Conservation (phyloP, 2,329 filamentous ascomycete genomes). For the Beauveria scarabaeidicola region DNA sequence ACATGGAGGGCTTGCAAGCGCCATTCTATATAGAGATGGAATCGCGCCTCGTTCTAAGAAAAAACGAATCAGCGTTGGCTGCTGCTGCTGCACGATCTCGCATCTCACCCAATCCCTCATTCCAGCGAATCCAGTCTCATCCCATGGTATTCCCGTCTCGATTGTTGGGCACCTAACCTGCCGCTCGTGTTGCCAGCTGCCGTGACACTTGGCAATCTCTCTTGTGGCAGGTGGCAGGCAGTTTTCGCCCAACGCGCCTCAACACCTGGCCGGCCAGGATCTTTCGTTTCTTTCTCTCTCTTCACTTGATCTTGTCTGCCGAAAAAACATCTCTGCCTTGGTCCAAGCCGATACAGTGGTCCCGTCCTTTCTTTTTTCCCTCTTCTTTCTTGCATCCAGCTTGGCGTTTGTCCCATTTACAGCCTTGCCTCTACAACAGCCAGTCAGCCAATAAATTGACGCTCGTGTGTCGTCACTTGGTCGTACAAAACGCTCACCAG, state of each 20-base stretch:
- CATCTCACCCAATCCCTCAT: neutral
- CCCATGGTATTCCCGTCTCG: neutral
- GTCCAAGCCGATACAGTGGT: too few relatives aligned
- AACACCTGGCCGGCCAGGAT: neutral
- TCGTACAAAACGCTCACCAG: neutral
- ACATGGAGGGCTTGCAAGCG: neutral
- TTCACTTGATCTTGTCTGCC: neutral
- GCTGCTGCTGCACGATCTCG: too few relatives aligned
- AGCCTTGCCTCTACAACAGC: neutral
- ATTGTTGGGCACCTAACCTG: neutral
- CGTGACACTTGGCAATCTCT: slow-evolving; percentile 10
- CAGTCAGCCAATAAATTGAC: neutral
- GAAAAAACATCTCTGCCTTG: too few relatives aligned
- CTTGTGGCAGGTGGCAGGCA: slow-evolving; percentile 10
- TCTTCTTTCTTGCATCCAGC: neutral
- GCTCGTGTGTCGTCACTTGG: neutral
- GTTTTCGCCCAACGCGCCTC: slow-evolving; percentile 7
- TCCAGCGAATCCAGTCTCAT: neutral
- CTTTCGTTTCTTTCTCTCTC: neutral
- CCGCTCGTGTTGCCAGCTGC: slow-evolving; percentile 7
- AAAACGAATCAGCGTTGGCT: neutral
- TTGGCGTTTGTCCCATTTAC: neutral
- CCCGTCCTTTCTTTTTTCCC: neutral
- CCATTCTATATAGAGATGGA: neutral
- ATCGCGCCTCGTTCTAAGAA: neutral